These are phyloP conservation scores for Quercus bicolor DNA, from an alignment of 306 rosid species.

Conservation along the genomic window DNA sequence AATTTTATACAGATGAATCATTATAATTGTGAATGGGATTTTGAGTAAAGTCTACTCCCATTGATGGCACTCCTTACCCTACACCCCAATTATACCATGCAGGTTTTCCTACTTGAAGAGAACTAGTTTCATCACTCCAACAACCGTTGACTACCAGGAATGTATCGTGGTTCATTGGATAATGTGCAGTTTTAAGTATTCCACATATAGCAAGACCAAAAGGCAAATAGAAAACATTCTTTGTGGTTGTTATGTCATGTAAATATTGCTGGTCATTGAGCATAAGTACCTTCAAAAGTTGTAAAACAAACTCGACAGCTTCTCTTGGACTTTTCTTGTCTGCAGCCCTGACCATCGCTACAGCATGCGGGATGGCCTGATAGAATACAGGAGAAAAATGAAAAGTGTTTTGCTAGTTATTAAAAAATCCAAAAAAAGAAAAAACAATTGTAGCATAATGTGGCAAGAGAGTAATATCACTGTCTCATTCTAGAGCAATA, in stretches of 20 bases:
- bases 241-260: neutral
- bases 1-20: neutral
- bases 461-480: slow-evolving; percentile 15
- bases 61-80: neutral
- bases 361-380: slow-evolving; percentile 96
- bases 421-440: slow-evolving; percentile 1
- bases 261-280: neutral
- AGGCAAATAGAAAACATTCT: neutral
- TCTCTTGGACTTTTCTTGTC: slow-evolving; percentile 97
- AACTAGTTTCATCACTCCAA: neutral
- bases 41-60: neutral
- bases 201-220: neutral
- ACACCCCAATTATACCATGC: neutral
- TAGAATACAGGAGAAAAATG: slow-evolving; percentile 1
- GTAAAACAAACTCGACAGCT: slow-evolving; percentile 92
- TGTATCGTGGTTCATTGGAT: neutral
- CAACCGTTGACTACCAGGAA: neutral
- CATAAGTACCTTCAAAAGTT: slow-evolving; percentile 69
- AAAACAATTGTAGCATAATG: neutral
- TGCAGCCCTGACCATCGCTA: slow-evolving; percentile 77
- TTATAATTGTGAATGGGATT: neutral
- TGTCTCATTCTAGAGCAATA: slow-evolving; percentile 4
- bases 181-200: neutral
- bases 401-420: slow-evolving; percentile 7
- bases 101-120: neutral